Evolutionary conservation across 768 basidiomycete genomes (phyloP).

Genomic region (Mycena rosella): DNA sequence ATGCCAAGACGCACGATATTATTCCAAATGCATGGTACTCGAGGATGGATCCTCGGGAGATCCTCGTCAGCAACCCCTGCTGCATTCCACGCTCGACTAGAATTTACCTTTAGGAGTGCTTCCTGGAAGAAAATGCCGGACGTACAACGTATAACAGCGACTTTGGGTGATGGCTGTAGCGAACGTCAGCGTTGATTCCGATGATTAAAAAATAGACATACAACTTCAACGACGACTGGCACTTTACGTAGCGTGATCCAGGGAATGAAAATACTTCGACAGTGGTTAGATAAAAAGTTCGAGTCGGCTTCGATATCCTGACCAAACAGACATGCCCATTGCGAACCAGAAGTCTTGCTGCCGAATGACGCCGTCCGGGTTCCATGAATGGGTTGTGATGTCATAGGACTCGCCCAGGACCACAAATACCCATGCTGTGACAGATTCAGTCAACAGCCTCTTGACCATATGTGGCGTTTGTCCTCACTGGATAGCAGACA

Average conservation of each 20-base stretch:
- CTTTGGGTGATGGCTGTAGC: slow-evolving; percentile 82
- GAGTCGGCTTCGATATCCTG: slow-evolving; percentile 44
- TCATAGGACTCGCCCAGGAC: slow-evolving; percentile 78
- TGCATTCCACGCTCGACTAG: too few species aligned
- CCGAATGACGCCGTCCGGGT: slow-evolving; percentile 68
- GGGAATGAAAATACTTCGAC: slow-evolving; percentile 73
- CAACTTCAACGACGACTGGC: slow-evolving; percentile 82
- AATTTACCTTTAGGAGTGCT: too few species aligned
- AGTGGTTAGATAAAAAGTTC: slow-evolving; percentile 14
- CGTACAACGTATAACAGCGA: slow-evolving; percentile 82
- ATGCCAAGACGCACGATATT: slow-evolving; percentile 69
- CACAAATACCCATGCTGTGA: slow-evolving; percentile 74
- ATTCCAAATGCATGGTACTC: slow-evolving; percentile 91
- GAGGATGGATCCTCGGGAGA: slow-evolving; percentile 80
- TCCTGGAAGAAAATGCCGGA: too few species aligned
- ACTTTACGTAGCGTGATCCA: slow-evolving; percentile 85
- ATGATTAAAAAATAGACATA: slow-evolving; percentile 47
- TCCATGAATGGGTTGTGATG: slow-evolving; percentile 66
- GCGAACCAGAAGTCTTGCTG: slow-evolving; percentile 89
- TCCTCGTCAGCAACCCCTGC: slow-evolving; percentile 82
- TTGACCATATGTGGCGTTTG: neutral
- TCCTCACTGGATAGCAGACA: slow-evolving; percentile 66
- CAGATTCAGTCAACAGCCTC: neutral
- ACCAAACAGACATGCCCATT: slow-evolving; percentile 82
- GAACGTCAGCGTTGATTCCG: slow-evolving; percentile 7